Base-by-base conservation (phyloP, 768 basidiomycete species). In the Cubamyces sp. region DNA sequence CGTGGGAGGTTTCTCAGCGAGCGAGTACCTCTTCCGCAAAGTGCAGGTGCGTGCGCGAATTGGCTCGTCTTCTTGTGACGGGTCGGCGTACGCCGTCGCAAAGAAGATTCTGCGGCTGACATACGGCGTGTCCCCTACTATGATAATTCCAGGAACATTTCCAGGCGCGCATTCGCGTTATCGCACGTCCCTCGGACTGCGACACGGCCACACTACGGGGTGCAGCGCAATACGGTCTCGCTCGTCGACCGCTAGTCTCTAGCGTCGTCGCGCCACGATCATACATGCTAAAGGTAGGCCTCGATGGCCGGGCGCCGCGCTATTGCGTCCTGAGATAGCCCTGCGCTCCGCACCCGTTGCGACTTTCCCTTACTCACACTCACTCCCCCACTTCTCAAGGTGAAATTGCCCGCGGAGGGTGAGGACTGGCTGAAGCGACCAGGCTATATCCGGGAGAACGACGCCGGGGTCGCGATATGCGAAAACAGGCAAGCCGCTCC, bases 181-280 rank as follows among this genome's bases (percentile, higher is more conserved):
- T 95, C 70, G 89, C 88, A 37, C 85, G 94, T 54, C 93, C 94
- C 26, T 80, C 87, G 40, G 93, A 96, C 75, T 87, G 90, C 28
- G 94, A 95, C 70, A 94, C 93, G 15, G 94, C 94, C 2, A 95
- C 93, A 1, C 77, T 90, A 58, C 88, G 92, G 56, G 93, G 93
- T 47, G 93, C 90, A n/a, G 93, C 93, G 37, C 84, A 87, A 70
- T 94, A 94, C 73, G 93, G 93, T 23, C 80, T 94, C 25, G 88
- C 91, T 19, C 83, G 86, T 53, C 81, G 86, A 65, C 79, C 85
- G 28, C 81, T 93, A 15, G 92, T 95, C 11, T 92, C 92, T 19
- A 90, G 86, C 47, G 83, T 94, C 54, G 90, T 95, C 56, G 86
- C 86, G 15, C 92, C 93, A 15, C 82, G 87, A 54, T 87, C 91